These are phyloP conservation scores for Dentipellis fragilis DNA, from an alignment of 768 basidiomycete species.

Conservation along the genomic window DNA sequence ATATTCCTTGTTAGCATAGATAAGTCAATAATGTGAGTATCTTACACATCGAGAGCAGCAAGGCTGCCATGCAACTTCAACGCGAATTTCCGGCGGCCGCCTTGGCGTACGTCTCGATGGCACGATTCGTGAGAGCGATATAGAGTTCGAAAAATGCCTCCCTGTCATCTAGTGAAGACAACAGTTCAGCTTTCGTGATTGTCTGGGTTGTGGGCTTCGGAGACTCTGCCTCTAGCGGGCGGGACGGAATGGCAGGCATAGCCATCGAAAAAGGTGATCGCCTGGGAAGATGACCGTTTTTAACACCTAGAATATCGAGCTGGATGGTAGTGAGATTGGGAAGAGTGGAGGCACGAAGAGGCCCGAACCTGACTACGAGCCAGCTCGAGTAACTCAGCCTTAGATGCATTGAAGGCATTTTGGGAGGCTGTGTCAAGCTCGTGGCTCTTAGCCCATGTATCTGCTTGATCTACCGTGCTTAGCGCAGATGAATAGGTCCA, in stretches of 20 bases:
- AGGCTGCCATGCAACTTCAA: constrained; percentile 77
- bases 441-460: constrained; percentile 50
- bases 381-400: constrained; percentile 87
- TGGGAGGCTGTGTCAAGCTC: constrained; percentile 38
- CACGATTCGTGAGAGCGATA: constrained; percentile 60
- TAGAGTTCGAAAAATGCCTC: constrained; percentile 75
- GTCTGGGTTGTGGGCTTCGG: constrained; percentile 17
- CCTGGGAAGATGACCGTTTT: constrained; percentile 58
- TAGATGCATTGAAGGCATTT: constrained; percentile 55
- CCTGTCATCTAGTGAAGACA: constrained; percentile 42
- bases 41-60: constrained; percentile 85
- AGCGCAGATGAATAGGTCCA: constrained; percentile 92
- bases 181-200: constrained; percentile 55
- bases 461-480: constrained; percentile 72
- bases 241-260: constrained; percentile 14
- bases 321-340: constrained; percentile 19
- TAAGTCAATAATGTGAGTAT: constrained; percentile 1
- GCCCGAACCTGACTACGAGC: constrained; percentile 67
- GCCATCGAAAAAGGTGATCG: constrained; percentile 63
- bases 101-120: constrained; percentile 76
- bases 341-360: too few relatives aligned
- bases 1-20: not conserved
- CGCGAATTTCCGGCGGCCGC: constrained; percentile 80
- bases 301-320: constrained; percentile 82
- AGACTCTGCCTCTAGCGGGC: constrained; percentile 6